These are phyloP conservation scores for Crithidia sp. DNA, from an alignment of 208 protist species.

Conservation along the genomic window DNA sequence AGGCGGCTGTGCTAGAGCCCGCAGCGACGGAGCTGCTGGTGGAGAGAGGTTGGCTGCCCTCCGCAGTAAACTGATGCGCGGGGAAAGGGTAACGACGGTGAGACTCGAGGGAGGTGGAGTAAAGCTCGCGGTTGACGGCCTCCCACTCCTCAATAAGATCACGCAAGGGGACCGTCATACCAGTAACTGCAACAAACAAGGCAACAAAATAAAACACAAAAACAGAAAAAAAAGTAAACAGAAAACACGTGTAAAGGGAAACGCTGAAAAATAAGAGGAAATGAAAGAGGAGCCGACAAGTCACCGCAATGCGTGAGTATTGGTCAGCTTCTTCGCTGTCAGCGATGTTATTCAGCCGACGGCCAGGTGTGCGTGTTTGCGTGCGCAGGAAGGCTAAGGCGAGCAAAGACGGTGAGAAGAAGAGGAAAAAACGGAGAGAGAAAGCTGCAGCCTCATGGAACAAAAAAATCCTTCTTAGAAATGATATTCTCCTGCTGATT, in stretches of 20 bases:
- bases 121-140: constrained; percentile 28
- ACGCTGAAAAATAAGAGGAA: not conserved
- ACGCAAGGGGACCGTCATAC: constrained; percentile 24
- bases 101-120: constrained; percentile 21
- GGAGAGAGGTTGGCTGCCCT: not conserved
- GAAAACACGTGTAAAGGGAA: not conserved
- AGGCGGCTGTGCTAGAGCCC: constrained; percentile 23
- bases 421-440: not conserved
- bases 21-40: not conserved
- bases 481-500: no score
- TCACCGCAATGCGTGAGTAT: no score
- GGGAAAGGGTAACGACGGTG: constrained; percentile 35
- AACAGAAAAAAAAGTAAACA: not conserved
- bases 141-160: constrained; percentile 35
- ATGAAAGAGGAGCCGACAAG: not conserved
- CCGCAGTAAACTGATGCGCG: not conserved
- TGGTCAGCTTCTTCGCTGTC: no score
- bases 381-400: not conserved
- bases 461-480: not conserved
- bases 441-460: not conserved
- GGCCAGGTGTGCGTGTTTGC: no score
- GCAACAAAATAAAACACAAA: not conserved
- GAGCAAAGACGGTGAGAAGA: not conserved
- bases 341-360: no score
- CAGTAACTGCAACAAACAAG: not conserved